These are phyloP conservation scores for Aspergillus sclerotialis DNA, from an alignment of 2,329 filamentous ascomycete genomes.

Conservation along the genomic window DNA sequence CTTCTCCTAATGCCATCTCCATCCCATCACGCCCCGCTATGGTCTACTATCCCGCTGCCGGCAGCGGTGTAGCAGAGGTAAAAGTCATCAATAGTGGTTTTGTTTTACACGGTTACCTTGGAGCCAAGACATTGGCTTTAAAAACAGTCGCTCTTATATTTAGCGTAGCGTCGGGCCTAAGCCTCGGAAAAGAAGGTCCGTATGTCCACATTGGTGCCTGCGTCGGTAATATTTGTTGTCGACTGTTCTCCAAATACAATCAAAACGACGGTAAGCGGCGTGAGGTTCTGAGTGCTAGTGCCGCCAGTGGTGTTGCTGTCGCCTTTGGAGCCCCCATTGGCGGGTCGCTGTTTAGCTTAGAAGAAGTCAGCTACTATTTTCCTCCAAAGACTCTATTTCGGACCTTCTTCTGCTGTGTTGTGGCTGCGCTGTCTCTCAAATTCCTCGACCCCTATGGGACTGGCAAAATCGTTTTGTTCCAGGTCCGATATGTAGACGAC, in stretches of 20 bases:
- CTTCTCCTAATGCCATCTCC: constrained; percentile 33
- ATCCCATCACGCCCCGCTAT: constrained; percentile 54
- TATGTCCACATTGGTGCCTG: constrained; percentile 97
- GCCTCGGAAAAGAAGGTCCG: constrained; percentile 88
- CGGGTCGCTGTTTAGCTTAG: constrained; percentile 84
- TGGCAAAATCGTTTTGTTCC: constrained; percentile 91
- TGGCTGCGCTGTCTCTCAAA: constrained; percentile 80
- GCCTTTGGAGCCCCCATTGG: constrained; percentile 88
- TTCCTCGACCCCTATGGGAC: constrained; percentile 96
- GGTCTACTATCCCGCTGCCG: constrained; percentile 92
- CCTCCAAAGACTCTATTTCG: constrained; percentile 94
- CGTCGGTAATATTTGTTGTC: constrained; percentile 89
- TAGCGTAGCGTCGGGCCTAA: constrained; percentile 86
- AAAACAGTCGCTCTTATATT: constrained; percentile 79
- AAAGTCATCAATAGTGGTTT: constrained; percentile 98
- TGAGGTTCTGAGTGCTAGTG: constrained; percentile 87
- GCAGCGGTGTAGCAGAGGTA: constrained; percentile 93
- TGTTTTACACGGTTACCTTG: constrained; percentile 90
- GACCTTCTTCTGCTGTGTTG: constrained; percentile 97
- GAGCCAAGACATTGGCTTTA: constrained; percentile 75
- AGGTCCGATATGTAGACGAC: constrained; percentile 82
- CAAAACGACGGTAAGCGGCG: constrained; percentile 88
- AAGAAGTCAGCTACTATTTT: constrained; percentile 95
- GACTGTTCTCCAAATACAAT: constrained; percentile 91
- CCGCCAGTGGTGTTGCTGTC: constrained; percentile 85